Evolutionary conservation across 345 rosid genomes (phyloP), one percentile per base, ranked within the genome.

Genomic region (Brassica rapa): DNA sequence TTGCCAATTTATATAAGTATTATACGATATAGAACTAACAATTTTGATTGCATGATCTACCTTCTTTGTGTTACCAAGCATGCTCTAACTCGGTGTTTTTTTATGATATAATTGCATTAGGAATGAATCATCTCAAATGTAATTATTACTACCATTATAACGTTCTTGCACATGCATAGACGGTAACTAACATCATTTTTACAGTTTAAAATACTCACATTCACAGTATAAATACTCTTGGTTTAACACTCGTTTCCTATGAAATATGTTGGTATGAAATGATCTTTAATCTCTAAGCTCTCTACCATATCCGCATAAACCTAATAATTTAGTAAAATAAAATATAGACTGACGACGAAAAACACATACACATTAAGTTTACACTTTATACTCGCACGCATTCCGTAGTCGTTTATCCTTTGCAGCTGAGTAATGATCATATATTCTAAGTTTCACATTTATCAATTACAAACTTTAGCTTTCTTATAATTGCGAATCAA

Each of bases 401-500:
- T 39, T 39, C 46, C 46, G 12, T 39, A 39, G 43, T 4, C 19
- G 19, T 5, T 65, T 21, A 23, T 32, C 11, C 9, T 16, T 65
- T 49, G 35, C 15, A 74, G 37, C 9, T 53, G 4, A 35, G 16
- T 66, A 35, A 66, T 75, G 15, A 57, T 55, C 39, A 39, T 30
- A 62, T 19, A 19, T 60, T 39, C 41, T 39, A 61, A 61, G 41
- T 7, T 15, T 63, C 16, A 30, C 23, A 32, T 62, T 32, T 14
- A n/a, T 15, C 14, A 33, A 5, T 33, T 32, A n/a, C 59, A 62
- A 29, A 63, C 23, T 62, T 29, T 59, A 59, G 63, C 63, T 11
- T 59, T 59, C 32, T 66, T 67, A 66, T 66, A 60, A 67, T 59
- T 65, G 51, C 64, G 15, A 41, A 68, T 56, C n/a, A 24, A 76